These are phyloP conservation scores for Lachnellula suecica DNA, from an alignment of 2,329 filamentous ascomycete species.

Conservation along the genomic window DNA sequence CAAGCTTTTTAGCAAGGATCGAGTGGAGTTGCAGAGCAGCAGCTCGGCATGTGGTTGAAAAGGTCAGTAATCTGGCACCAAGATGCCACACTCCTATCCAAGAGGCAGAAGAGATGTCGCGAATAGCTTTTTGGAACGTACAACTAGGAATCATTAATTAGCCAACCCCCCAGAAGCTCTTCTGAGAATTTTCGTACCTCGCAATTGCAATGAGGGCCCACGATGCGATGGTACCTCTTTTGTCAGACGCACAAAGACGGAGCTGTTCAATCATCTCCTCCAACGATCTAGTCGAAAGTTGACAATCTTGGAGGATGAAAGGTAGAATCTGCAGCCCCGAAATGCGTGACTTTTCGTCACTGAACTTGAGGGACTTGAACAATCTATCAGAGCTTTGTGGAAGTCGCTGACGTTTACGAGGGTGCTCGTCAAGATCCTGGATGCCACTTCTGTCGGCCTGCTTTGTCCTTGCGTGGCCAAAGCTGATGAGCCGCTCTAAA, in stretches of 20 bases:
- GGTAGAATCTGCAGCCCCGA: conserved; percentile 51
- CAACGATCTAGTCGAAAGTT: conserved; percentile 51
- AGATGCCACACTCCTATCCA: conserved; percentile 81
- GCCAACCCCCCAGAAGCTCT: neutral
- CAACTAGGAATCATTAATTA: conserved; percentile 38
- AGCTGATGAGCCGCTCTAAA: conserved; percentile 43
- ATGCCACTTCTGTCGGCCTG: conserved; percentile 7
- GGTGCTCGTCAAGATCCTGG: conserved; percentile 18
- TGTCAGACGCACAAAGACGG: conserved; percentile 62
- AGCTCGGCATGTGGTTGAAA: conserved; percentile 70
- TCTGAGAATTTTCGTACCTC: conserved; percentile 56
- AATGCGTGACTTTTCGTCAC: conserved; percentile 22
- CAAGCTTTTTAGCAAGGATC: conserved; percentile 64
- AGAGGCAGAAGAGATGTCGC: conserved; percentile 37
- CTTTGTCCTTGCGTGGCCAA: conserved; percentile 17
- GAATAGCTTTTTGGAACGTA: conserved; percentile 42
- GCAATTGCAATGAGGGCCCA: conserved; percentile 86
- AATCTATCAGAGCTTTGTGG: conserved; percentile 24
- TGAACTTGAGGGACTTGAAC: conserved; percentile 24
- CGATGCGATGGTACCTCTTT: conserved; percentile 63
- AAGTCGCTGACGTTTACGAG: conserved; percentile 32
- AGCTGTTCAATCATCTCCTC: conserved; percentile 58
- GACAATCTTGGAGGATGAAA: conserved; percentile 45
- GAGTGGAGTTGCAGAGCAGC: conserved; percentile 69
- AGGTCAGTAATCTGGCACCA: conserved; percentile 67